Evolutionary conservation across 116 monocot genomes (phyloP).

Genomic region (Thalassia testudinum): DNA sequence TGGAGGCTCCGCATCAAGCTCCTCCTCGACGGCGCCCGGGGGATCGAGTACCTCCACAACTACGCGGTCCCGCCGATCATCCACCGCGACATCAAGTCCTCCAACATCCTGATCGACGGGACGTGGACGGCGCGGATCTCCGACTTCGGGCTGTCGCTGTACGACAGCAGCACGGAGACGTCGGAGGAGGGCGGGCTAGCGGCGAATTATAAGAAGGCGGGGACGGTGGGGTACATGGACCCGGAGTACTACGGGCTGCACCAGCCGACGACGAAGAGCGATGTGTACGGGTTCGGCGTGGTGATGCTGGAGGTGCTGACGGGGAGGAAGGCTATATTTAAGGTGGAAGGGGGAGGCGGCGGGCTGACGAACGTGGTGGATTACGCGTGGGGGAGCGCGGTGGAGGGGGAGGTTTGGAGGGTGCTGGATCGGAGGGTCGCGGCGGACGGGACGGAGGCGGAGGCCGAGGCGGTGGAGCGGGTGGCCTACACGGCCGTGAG

Average conservation of each 20-base stretch:
- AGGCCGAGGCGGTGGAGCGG: conserved; percentile 91
- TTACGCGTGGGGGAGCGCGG: conserved; percentile 45
- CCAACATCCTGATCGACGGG: conserved; percentile 34
- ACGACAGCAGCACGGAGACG: conserved; percentile 16
- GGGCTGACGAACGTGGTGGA: conserved; percentile 61
- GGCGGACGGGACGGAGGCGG: conserved; percentile 27
- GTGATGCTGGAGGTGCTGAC: conserved; percentile 56
- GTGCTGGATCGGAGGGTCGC: conserved; percentile 48
- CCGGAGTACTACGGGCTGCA: conserved; percentile 36
- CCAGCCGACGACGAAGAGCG: conserved; percentile 31
- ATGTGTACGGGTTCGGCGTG: conserved; percentile 39
- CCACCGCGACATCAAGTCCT: conserved; percentile 42
- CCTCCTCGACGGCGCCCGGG: conserved; percentile 22
- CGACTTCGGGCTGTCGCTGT: conserved; percentile 33
- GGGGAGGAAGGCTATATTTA: conserved; percentile 61
- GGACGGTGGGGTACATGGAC: conserved; percentile 41
- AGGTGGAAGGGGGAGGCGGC: conserved; percentile 26
- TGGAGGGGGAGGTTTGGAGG: conserved; percentile 27
- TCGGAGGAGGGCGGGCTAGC: conserved; percentile 3
- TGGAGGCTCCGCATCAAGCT: conserved; percentile 16
- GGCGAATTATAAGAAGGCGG: conserved; percentile 21
- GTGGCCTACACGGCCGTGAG: conserved; percentile 61
- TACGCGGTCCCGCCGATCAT: conserved; percentile 32
- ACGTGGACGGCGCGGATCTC: conserved; percentile 27
- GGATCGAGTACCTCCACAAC: conserved; percentile 33